Base-by-base conservation (phyloP, 495 filamentous ascomycete species). In the Extremus antarcticus region DNA sequence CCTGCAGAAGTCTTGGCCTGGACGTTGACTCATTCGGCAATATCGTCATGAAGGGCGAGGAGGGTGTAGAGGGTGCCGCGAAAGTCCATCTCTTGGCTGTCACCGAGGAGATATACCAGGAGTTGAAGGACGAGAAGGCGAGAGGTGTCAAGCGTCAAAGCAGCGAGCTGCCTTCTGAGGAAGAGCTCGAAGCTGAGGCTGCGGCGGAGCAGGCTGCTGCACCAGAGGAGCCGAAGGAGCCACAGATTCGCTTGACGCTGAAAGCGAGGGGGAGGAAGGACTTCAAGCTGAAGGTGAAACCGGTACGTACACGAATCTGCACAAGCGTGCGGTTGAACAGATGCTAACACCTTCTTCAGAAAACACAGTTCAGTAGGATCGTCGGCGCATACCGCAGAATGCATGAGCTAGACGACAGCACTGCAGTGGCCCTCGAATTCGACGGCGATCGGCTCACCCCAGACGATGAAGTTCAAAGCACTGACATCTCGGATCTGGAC, bases 401-500 rank as follows among this genome's bases (percentile, higher is more conserved):
- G 15, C 65, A 67, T n/a, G 69, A 69, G 9, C 64, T 86, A 16
- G 50, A 63, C 0, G 58, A 67, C 1, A 75, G 76, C 2, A 74
- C 75, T 47, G 65, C 73, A 0, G 70, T 95, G 16, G 75, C 75
- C 13, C 71, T 95, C 0, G 69, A 76, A 49, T 92, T 91, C 68
- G 91, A 97, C 58, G 91, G 91, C 17, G 90, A 94, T 45, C 69
- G 71, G 43, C 68, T 95, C 21, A 76, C 81, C 0, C 76, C 82
- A 0, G 72, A 78, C 3, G 74, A 76, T 24, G 75, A 73, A 22
- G 71, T 95, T 3, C 71, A 66, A 19, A 81, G 86, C 38, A 74
- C 85, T n/a, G 90, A 94, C 13, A 74, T 96, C 39, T 78, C 77
- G 15, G 86, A 96, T 61, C 74, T 82, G 67, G 90, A 94, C 63